A percentile compares a stretch with the other conserved stretches of the same genome.
Evolutionary conservation across 2,329 filamentous ascomycete genomes (phyloP).

Genomic region (Monilinia fructigena): DNA sequence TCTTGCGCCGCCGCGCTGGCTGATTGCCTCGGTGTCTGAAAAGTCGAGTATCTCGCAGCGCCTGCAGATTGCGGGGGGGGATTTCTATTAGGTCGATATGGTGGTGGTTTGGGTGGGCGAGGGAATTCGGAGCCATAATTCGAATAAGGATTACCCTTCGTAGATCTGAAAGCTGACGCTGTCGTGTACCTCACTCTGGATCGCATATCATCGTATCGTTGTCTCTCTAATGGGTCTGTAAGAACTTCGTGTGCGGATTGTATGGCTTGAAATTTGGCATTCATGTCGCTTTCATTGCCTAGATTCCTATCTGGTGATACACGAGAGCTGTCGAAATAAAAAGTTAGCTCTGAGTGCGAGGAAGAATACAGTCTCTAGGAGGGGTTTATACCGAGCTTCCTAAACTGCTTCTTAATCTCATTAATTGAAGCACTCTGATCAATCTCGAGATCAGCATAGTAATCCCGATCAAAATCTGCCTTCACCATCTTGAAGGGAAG

Average conservation of each 20-base stretch:
- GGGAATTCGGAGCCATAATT: slow-evolving; percentile 37
- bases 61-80: slow-evolving; percentile 37
- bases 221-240: slow-evolving; percentile 41
- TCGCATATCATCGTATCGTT: slow-evolving; percentile 40
- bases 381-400: slow-evolving; percentile 56
- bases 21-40: slow-evolving; percentile 34
- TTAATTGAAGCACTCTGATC: slow-evolving; percentile 56
- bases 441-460: slow-evolving; percentile 67
- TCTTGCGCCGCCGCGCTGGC: slow-evolving; percentile 36
- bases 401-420: slow-evolving; percentile 69
- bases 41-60: slow-evolving; percentile 38
- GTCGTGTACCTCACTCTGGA: slow-evolving; percentile 30
- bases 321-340: slow-evolving; percentile 51
- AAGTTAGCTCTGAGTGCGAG: slow-evolving; percentile 15
- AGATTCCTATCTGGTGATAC: slow-evolving; percentile 70
- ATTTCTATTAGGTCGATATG: slow-evolving; percentile 27
- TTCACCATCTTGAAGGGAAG: slow-evolving; percentile 38
- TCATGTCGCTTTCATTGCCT: slow-evolving; percentile 63
- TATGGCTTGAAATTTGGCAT: slow-evolving; percentile 67
- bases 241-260: slow-evolving; percentile 69
- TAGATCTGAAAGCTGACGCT: slow-evolving; percentile 29
- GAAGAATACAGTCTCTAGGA: neutral
- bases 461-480: slow-evolving; percentile 48
- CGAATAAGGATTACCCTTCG: slow-evolving; percentile 40
- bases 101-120: slow-evolving; percentile 38